Evolutionary conservation across 2,329 filamentous ascomycete species (phyloP), one percentile per base, ranked within the genome.

Genomic region (Chaetothyriales sp.): DNA sequence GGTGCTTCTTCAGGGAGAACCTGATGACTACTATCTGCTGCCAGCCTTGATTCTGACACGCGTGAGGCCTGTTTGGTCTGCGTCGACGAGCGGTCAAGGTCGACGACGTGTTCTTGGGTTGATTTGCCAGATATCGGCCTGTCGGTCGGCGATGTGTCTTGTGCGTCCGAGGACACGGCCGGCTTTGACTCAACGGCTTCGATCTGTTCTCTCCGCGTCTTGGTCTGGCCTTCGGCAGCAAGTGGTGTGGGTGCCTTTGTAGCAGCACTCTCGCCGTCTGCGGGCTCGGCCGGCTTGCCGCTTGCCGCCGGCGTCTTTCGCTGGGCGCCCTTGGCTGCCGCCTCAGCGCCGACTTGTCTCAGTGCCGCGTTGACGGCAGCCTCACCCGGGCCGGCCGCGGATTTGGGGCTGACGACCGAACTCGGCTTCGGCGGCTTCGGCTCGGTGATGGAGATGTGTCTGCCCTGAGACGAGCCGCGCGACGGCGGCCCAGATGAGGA

Each of bases 311-410:
- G 49, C 47, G 33, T 52, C 49, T 50, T 59, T 62, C 56, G 59
- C 47, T 59, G 57, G 10, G 54, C 57, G n/a, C 63, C 62, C 51
- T 63, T 64, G 28, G 63, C 61, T 1, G 64, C 64, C 8, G 63
- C 63, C 53, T 65, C 64, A 40, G 67, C 65, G 43, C 71, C 67
- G 1, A 70, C 70, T 59, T 73, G 70, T 47, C 71, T 64, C 49
- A 74, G 57, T 1, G 70, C 66, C 8, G 68, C 54, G 1, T 68
- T 65, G n/a, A 69, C 62, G 2, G 63, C 64, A 5, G 66, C 62
- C 22, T 70, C 54, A 43, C 45, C 33, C 7, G 54, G 20, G n/a
- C 29, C 48, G 44, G 6, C 25, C 5, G 59, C 51, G 8, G 54
- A 18, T 18, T 43, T 44, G 43, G 13, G 3, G 22, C 6, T 25